Percentiles rank a stretch among this genome's conserved stretches.
Evolutionary conservation across 805 yeast species (phyloP).

Genomic region (Sporopachydermia quercuum): DNA sequence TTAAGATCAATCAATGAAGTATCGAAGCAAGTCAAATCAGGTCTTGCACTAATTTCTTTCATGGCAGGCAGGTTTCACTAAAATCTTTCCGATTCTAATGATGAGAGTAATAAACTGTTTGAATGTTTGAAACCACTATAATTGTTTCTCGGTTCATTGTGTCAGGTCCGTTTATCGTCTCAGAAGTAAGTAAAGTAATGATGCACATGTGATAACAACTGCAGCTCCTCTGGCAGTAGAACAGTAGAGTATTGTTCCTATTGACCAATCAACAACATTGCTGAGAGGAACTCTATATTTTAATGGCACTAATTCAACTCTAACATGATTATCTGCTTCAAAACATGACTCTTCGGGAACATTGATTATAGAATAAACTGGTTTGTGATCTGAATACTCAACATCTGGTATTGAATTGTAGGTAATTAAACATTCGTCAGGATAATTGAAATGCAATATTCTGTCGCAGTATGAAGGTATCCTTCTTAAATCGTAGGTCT

Average conservation of each 20-base stretch:
- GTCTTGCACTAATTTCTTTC: no score
- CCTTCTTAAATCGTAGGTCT: constrained; percentile 41
- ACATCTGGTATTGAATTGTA: constrained; percentile 38
- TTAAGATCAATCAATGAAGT: no score
- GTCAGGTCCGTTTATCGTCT: no score
- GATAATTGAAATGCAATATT: constrained; percentile 41
- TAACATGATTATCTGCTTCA: neutral
- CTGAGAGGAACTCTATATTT: neutral
- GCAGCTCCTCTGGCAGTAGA: neutral
- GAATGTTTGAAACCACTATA: no score
- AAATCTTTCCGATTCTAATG: no score
- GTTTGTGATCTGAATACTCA: constrained; percentile 62
- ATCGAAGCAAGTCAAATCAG: no score
- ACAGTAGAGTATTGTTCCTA: neutral
- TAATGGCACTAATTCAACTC: neutral
- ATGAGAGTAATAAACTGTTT: no score
- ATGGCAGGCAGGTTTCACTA: no score
- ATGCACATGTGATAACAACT: neutral
- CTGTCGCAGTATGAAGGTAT: constrained; percentile 89
- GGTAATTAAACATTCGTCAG: constrained; percentile 12
- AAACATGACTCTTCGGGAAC: constrained; percentile 24
- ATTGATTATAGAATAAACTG: constrained; percentile 42
- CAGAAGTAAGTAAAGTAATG: constrained; percentile 5
- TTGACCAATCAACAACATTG: neutral
- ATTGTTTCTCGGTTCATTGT: no score